Percentiles rank a stretch among this genome's conserved stretches.
phyloP scores from a whole-genome alignment of 768 basidiomycete genomes.

The Pleurotus djamor region DNA sequence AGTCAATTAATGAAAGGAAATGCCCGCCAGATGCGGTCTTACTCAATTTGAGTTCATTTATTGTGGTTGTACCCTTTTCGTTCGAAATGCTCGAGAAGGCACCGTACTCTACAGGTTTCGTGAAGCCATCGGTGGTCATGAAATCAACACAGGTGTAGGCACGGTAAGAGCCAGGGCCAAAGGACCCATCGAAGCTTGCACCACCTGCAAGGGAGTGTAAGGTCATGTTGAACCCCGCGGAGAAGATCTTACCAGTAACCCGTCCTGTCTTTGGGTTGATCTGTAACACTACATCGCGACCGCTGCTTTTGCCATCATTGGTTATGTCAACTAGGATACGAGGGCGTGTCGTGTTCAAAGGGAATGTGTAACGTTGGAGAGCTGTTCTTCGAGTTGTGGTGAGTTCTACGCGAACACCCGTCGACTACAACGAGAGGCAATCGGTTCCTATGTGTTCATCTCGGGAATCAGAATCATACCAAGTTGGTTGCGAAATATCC shows the following conservation, averaged over 20 bases:
- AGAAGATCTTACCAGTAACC: slow-evolving; percentile 22
- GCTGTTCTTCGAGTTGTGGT: slow-evolving; percentile 59
- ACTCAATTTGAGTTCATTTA: slow-evolving; percentile 49
- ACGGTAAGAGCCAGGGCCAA: slow-evolving; percentile 38
- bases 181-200: neutral
- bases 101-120: slow-evolving; percentile 51
- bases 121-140: slow-evolving; percentile 43
- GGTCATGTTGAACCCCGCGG: neutral
- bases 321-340: slow-evolving; percentile 60
- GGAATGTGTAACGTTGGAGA: slow-evolving; percentile 58
- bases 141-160: slow-evolving; percentile 64
- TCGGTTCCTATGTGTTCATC: neutral
- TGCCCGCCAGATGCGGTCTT: slow-evolving; percentile 5
- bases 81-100: slow-evolving; percentile 51
- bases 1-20: neutral
- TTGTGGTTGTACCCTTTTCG: slow-evolving; percentile 40
- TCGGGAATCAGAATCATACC: slow-evolving; percentile 7
- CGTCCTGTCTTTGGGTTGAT: slow-evolving; percentile 49
- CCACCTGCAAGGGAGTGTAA: neutral
- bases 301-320: slow-evolving; percentile 56
- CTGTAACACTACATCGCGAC: slow-evolving; percentile 41
- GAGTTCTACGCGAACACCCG: slow-evolving; percentile 53
- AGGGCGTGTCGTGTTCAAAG: slow-evolving; percentile 41
- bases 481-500: slow-evolving; percentile 67
- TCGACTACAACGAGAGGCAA: slow-evolving; percentile 34